Percentiles rank a stretch among this genome's conserved stretches.
Evolutionary conservation across 1,139 yeast species (phyloP).

Genomic region (Diutina rugosa): DNA sequence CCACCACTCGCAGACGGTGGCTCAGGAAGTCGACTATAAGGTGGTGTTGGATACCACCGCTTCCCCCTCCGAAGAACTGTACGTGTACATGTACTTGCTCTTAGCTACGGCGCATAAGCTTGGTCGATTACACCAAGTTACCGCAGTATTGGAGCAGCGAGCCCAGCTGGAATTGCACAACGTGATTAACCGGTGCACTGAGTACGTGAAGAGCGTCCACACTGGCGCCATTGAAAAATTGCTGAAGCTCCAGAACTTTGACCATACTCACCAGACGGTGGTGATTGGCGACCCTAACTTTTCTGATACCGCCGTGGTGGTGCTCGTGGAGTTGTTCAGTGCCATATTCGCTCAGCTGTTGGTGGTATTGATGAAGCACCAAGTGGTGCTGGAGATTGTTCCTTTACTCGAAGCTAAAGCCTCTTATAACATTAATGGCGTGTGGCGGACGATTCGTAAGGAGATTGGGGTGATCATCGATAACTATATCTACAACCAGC

Average conservation of each 20-base stretch:
- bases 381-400: conserved; percentile 39
- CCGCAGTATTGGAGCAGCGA: conserved; percentile 37
- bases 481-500: conserved; percentile 30
- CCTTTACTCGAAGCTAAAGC: not conserved
- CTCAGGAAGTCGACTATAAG: conserved; percentile 15
- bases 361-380: conserved; percentile 58
- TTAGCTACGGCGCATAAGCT: conserved; percentile 49
- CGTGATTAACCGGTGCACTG: conserved; percentile 48
- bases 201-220: conserved; percentile 45
- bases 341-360: conserved; percentile 50
- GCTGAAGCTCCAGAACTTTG: conserved; percentile 18
- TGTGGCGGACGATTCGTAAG: conserved; percentile 46
- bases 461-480: conserved; percentile 46
- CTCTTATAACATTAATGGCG: conserved; percentile 25
- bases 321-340: conserved; percentile 61
- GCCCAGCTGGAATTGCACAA: conserved; percentile 30
- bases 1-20: conserved; percentile 12
- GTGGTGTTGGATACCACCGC: conserved; percentile 18
- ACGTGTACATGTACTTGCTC: conserved; percentile 41
- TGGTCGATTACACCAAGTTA: conserved; percentile 49
- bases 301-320: conserved; percentile 38
- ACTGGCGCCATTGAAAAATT: conserved; percentile 18
- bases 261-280: conserved; percentile 12
- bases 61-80: conserved; percentile 30
- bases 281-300: conserved; percentile 15